These are phyloP conservation scores for Heterobasidion occidentale DNA, from an alignment of 1,284 basidiomycete genomes.

Conservation along the genomic window DNA sequence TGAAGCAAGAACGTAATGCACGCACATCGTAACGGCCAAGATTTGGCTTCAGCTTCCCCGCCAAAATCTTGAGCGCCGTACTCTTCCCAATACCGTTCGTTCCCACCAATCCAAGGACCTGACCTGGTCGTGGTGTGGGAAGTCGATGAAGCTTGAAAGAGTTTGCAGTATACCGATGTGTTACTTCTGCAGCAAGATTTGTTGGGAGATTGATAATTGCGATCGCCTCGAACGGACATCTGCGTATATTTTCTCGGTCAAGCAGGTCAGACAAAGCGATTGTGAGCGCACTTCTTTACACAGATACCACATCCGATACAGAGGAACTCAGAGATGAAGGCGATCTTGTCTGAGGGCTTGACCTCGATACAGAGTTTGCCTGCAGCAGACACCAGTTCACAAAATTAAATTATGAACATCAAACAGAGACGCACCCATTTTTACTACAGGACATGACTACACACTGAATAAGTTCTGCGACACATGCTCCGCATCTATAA, in stretches of 20 bases:
- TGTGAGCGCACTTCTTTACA: constrained; percentile 80
- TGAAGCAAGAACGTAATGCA: constrained; percentile 8
- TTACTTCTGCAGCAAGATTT: constrained; percentile 89
- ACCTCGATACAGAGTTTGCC: constrained; percentile 98
- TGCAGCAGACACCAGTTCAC: constrained; percentile 19
- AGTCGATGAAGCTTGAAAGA: constrained; percentile 97
- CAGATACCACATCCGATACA: constrained; percentile 98
- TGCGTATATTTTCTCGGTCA: constrained; percentile 22
- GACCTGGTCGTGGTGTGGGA: constrained; percentile 90
- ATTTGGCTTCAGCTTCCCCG: constrained; percentile 93
- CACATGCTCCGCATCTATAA: neutral
- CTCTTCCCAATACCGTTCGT: constrained; percentile 99
- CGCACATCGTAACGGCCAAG: constrained; percentile 83
- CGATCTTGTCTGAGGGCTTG: constrained; percentile 88
- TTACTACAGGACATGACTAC: constrained; percentile 93
- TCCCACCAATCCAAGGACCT: constrained; percentile 92
- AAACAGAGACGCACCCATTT: constrained; percentile 70
- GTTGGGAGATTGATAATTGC: constrained; percentile 96
- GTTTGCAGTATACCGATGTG: constrained; percentile 95
- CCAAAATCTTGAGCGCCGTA: constrained; percentile 91
- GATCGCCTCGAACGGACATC: constrained; percentile 97
- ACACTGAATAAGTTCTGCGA: neutral
- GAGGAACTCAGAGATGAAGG: constrained; percentile 94
- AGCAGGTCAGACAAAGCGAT: constrained; percentile 5
- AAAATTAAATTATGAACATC: no score